Base-by-base conservation (phyloP, 495 filamentous ascomycete genomes). In the Podospora tetraspora region DNA sequence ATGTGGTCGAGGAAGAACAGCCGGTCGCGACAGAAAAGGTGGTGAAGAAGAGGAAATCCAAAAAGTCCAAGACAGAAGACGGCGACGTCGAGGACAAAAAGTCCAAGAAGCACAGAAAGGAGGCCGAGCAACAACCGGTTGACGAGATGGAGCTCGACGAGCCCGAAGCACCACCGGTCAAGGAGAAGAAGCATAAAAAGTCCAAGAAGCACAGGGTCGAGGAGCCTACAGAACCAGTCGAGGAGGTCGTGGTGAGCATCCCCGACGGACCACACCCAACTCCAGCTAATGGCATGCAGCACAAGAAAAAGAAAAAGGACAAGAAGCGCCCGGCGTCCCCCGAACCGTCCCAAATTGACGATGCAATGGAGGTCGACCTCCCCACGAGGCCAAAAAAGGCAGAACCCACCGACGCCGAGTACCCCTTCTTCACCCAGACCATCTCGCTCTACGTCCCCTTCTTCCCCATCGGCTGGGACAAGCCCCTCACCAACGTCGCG, bases 371-470 rank as follows among this genome's bases (percentile, higher is more conserved):
- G 22, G 62, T 76, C 19, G 75, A 77, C 32, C 43, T 24, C 8
- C 43, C 66, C 8, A 62, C 74, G 70, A 2, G 24, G 43, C 62
- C 62, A 25, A 52, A 65, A 30, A 69, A 19, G 61, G 68, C 62
- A 37, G 71, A 64, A 64, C 63, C 66, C 11, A 57, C 23, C 52
- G 63, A 73, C 13, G 63, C 70, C 29, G 69, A 73, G 22, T 82
- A 80, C 25, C 82, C 82, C 6, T 82, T 84, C 71, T 84, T 79
- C 65, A 82, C 77, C 21, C 82, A 84, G 65, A 78, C 79, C 23
- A 72, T 82, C 58, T 83, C 82, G 10, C 79, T 84, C 37, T 84
- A 83, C 72, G 75, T 83, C 11, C 79, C 82, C 8, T 75, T 84
- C 69, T 82, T 74, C 68, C 82, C 82, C 2, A 66, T 77, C 32